Base-by-base conservation (phyloP, 768 basidiomycete species). In the Mrakia gelida region DNA sequence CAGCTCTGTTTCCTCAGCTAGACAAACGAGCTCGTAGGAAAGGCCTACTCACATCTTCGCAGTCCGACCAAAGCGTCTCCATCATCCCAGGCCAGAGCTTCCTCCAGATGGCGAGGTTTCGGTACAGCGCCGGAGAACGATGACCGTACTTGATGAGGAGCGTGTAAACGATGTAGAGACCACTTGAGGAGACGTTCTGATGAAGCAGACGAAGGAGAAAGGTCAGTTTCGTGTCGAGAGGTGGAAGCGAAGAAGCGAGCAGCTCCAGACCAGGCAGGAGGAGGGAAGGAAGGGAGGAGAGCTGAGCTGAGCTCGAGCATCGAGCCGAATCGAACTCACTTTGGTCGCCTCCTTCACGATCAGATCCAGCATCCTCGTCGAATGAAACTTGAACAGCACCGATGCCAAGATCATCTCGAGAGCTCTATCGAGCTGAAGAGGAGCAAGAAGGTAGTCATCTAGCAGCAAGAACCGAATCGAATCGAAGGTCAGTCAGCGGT, bases 331-430 rank as follows among this genome's bases (percentile, higher is more conserved):
- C 56, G 67, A 73, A 41, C 90, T 82, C 82, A 94, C 92, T 82
- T 87, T 45, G 82, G 88, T 87, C 18, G 89, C 88, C 81, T 93
- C 90, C 70, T 90, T 88, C 54, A 91, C 86, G 70, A 94, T 86
- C 61, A 92, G 88, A 80, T 93, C 92, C 75, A 91, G 89, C 92
- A 95, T 95, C 49, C 96, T 87, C 82, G 95, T 94, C 4, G 93
- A 94, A 84, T 98, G 94, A 82, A 92, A 95, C 3, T 88, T 84
- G 81, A 98, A 97, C 59, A 98, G 88, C 82, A 95, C 94, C 0
- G 93, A 94, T 75, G 90, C 89, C 61, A 95, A 86, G 18, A 98
- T 85, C 43, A 92, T 84, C 59, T 88, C 86, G 81, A 92, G 91
- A 16, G 94, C 94, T 83, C 94, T 91, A 79, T 94, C 89, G 67